Evolutionary conservation across 2,329 filamentous ascomycete genomes (phyloP), one percentile per base, ranked within the genome.

Genomic region (Magnaporthales sp.): DNA sequence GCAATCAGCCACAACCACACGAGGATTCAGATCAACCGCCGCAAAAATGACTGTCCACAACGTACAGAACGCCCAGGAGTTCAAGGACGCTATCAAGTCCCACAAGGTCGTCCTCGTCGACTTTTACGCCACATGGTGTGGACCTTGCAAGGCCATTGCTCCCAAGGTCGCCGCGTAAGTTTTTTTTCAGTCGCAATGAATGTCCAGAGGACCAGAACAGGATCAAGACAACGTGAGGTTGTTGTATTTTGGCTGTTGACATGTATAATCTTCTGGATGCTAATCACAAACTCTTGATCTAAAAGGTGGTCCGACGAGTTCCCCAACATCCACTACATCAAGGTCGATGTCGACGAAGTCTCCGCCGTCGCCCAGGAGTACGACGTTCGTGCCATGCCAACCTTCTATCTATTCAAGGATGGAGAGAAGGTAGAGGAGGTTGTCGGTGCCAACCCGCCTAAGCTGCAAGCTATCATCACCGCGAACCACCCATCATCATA

Each of bases 121-220:
- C 82, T 93, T 88, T 81, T 93, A 90, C 78, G 93, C 93, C 67
- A 87, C 83, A 69, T 97, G 93, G 93, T 98, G 94, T 83, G 93
- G 92, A 68, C 94, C 94, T 68, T 98, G 94, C 90, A 97, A 93
- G 84, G 85, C 89, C 73, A 95, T 97, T 74, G 87, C 92, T 22
- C 94, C 93, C 68, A 79, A 88, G 69, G 81, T 97, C 67, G 84
- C 84, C 72, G 83, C 89, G 84, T 89, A 79, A 76, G 86, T 77
- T 63, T 58, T 31, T 31, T 70, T 65, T 15, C 54, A 22, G 24
- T 15, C 5, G 26, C 24, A 27, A 27, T 27, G 11, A 7, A 15
- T 27, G 1, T 1, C 5, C 3, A 13, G 7, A 9, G 56, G 11
- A 24, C n/a, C 54, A 58, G 54, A 22, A 22, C 5, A 29, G 2